Conservation (phyloP, 1,139 yeast genomes). For the Candida sanyaensis region DNA sequence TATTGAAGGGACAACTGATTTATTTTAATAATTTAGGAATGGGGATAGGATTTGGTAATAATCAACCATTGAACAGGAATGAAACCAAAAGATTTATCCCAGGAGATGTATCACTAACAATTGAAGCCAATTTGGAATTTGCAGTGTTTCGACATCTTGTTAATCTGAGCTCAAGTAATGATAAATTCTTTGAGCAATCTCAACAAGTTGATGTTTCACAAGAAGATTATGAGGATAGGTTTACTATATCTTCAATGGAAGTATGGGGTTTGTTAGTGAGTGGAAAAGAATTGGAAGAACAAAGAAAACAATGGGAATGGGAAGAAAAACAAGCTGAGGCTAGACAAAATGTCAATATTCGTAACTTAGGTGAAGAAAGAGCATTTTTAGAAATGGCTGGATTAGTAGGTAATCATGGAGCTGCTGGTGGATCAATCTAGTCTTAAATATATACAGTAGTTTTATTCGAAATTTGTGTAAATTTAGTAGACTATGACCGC, state of each 20-base stretch:
- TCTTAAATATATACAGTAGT: background rate
- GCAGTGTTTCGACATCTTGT: constrained; percentile 73
- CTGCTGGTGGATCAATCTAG: constrained; percentile 47
- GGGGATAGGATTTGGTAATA: constrained; percentile 81
- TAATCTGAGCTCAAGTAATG: constrained; percentile 27
- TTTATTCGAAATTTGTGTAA: background rate
- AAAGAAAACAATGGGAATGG: constrained; percentile 84
- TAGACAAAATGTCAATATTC: constrained; percentile 67
- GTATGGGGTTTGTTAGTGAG: constrained; percentile 92
- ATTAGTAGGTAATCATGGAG: constrained; percentile 67
- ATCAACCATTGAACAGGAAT: constrained; percentile 57
- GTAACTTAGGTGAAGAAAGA: constrained; percentile 73
- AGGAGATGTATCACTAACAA: constrained; percentile 77
- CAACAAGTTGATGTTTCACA: constrained; percentile 18
- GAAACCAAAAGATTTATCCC: constrained; percentile 39
- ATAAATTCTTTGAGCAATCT: constrained; percentile 32
- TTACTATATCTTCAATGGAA: constrained; percentile 73
- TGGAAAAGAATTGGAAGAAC: constrained; percentile 72
- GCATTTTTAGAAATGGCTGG: constrained; percentile 94
- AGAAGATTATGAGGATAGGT: constrained; percentile 66
- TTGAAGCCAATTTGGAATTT: constrained; percentile 78
- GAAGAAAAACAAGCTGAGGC: constrained; percentile 84
- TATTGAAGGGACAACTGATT: constrained; percentile 39
- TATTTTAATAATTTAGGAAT: constrained; percentile 72
- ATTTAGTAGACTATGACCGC: background rate